Evolutionary conservation across 2,329 filamentous ascomycete species (phyloP), one percentile per base, ranked within the genome.

Genomic region (Fusarium sp.): DNA sequence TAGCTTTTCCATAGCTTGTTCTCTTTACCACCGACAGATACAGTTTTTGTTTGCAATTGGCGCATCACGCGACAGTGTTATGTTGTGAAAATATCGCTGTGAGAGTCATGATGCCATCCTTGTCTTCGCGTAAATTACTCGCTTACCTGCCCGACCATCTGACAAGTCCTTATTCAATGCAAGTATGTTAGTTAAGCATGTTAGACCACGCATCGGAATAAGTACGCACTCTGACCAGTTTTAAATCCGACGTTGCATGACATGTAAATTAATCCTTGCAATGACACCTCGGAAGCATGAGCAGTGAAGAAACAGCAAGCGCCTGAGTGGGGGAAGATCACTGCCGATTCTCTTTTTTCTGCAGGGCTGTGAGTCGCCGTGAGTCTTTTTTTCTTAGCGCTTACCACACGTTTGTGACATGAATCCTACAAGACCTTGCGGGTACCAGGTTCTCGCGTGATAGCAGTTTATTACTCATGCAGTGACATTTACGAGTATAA

Each of bases 361-460:
- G 16, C n/a, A 62, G 44, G 58, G 58, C 41, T 41, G 40, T 29
- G 44, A 61, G 22, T 40, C 18, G 58, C 41, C 32, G 40, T 29
- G 44, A 61, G 22, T 47, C 20, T 61, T 40, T 16, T 40, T 22
- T 16, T 11, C 18, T 54, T 62, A 62, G 58, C 41, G 58, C 58
- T 62, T 60, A 62, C 43, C 22, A 6, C 8, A n/a, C 24, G n/a
- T 22, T 16, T 51, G 47, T 24, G 47, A 34, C 8, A 24, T 40
- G 22, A 20, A 52, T 52, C 48, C 48, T 52, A 20, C 32, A 3
- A 38, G 11, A 38, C 9, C 34, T 38, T 38, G 34, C 34, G 4
- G 18, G 18, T 38, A 38, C 34, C 6, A 38, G 1, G 18, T 2
- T n/a, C 9, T 38, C 3, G 18, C 34, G 34, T 38, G 34, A 38